These are phyloP conservation scores for Selaginella moellendorffii DNA, from an alignment of 75 land plant species.

Conservation along the genomic window DNA sequence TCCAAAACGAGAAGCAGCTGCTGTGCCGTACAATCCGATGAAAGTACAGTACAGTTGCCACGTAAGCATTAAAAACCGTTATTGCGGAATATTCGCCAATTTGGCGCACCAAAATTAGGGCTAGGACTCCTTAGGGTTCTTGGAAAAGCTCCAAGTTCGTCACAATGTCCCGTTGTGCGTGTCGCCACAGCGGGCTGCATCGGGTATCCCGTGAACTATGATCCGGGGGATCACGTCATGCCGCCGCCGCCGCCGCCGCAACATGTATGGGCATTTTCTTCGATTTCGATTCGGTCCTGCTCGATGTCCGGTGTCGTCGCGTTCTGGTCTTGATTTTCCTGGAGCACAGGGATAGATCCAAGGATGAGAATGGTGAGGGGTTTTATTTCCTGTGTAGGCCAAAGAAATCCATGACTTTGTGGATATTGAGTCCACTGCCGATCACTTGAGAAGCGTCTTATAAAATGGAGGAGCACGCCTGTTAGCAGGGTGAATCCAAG, in stretches of 20 bases:
- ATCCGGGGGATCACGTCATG: neutral
- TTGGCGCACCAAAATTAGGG: too few species aligned
- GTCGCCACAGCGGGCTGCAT: neutral
- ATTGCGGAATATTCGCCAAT: too few species aligned
- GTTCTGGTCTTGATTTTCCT: too few species aligned
- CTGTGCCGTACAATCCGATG: too few species aligned
- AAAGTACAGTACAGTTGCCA: too few species aligned
- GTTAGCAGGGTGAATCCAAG: neutral
- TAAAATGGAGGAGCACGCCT: neutral
- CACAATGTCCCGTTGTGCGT: neutral
- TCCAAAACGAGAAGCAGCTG: conserved; percentile 74
- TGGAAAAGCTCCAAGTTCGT: too few species aligned
- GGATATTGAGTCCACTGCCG: neutral
- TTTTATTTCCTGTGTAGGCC: neutral
- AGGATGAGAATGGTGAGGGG: neutral
- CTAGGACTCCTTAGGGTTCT: too few species aligned
- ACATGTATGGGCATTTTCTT: neutral
- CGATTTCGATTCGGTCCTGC: too few species aligned
- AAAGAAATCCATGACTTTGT: neutral
- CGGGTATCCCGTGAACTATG: neutral
- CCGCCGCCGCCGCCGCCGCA: neutral
- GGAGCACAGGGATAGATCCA: too few species aligned
- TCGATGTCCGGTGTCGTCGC: too few species aligned
- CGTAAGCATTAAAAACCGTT: too few species aligned
- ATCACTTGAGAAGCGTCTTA: neutral